Evolutionary conservation across 805 yeast species (phyloP).

Genomic region (Saccharomyces mikatae): DNA sequence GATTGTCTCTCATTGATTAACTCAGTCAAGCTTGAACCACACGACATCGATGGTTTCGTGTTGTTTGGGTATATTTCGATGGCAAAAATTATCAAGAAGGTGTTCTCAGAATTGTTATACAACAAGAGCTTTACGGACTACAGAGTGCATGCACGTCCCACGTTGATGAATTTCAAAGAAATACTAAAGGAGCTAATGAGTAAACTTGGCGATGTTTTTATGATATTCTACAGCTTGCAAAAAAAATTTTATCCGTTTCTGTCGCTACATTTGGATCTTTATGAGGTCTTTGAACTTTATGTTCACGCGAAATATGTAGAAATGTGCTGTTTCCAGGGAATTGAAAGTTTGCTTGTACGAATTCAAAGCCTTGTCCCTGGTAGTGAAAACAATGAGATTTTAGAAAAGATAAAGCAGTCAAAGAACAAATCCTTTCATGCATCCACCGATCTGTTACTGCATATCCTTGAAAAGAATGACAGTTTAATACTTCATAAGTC

Average conservation of each 20-base stretch:
- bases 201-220: too few relatives aligned
- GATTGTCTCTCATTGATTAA: slow-evolving; percentile 2
- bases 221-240: background rate
- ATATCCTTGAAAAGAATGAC: too few relatives aligned
- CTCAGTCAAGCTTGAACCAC: slow-evolving; percentile 1
- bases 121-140: slow-evolving; percentile 7
- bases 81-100: slow-evolving; percentile 2
- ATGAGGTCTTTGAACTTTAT: background rate
- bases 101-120: slow-evolving; percentile 4
- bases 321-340: background rate
- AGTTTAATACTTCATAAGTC: too few relatives aligned
- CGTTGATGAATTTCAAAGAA: too few relatives aligned
- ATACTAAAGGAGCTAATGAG: too few relatives aligned
- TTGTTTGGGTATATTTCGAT: slow-evolving; percentile 6
- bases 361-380: background rate
- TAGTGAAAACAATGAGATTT: background rate
- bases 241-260: background rate
- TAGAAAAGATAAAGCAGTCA: too few relatives aligned
- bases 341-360: background rate
- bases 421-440: background rate
- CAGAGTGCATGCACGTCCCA: slow-evolving; percentile 3
- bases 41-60: background rate
- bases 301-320: background rate
- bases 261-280: background rate
- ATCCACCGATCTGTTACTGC: too few relatives aligned